These are phyloP conservation scores for Vanderwaltozyma yarrowii DNA, from an alignment of 805 yeast species.

Conservation along the genomic window DNA sequence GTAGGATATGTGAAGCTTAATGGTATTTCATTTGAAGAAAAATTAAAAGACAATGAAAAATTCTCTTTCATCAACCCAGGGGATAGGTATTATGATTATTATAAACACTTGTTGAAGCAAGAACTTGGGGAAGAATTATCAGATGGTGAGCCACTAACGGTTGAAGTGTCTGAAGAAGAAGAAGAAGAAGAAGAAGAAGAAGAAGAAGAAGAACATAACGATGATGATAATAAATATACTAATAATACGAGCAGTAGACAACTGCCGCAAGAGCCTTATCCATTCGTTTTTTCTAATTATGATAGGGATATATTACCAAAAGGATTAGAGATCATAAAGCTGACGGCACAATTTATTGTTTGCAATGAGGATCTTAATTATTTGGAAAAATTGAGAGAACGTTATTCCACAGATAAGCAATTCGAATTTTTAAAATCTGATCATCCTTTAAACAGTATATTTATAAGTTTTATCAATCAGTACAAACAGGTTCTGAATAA, in stretches of 20 bases:
- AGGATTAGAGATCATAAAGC: conserved; percentile 61
- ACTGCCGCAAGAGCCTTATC: conserved; percentile 15
- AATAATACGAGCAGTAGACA: not conserved
- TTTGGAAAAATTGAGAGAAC: conserved; percentile 30
- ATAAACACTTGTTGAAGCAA: conserved; percentile 17
- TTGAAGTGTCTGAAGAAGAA: too few species aligned
- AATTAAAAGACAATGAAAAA: conserved; percentile 41
- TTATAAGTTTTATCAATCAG: conserved; percentile 41
- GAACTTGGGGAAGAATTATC: not conserved
- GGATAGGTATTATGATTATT: conserved; percentile 51
- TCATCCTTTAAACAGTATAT: conserved; percentile 54
- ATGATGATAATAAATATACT: not conserved
- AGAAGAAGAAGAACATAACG: not conserved
- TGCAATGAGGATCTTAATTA: conserved; percentile 43
- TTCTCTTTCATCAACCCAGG: conserved; percentile 52
- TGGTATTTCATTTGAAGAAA: conserved; percentile 58
- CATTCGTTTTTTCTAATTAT: conserved; percentile 24
- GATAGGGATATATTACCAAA: conserved; percentile 36
- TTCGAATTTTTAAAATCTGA: conserved; percentile 53
- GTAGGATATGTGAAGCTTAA: conserved; percentile 59
- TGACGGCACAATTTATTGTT: conserved; percentile 62
- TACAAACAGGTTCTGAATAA: conserved; percentile 32
- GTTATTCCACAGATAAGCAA: conserved; percentile 36
- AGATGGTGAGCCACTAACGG: too few species aligned
- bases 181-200: not conserved